Percentiles rank a stretch among this genome's conserved stretches.
phyloP scores from a whole-genome alignment of 495 filamentous ascomycete genomes.

The Hamigera avellanea region DNA sequence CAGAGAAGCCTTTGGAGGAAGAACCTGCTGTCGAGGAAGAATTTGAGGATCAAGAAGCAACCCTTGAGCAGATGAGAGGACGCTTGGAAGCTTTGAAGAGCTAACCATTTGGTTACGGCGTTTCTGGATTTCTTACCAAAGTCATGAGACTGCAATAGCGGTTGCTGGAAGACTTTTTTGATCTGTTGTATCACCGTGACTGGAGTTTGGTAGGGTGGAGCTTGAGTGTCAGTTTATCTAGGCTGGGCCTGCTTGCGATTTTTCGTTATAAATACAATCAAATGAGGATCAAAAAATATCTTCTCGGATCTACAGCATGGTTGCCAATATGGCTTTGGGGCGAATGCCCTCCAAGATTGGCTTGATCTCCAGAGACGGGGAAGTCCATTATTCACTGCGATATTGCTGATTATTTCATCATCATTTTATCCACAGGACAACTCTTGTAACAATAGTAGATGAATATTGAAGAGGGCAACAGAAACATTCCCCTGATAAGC shows the following conservation, averaged over 20 bases:
- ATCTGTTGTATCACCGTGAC: neutral
- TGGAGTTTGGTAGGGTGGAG: slow-evolving; percentile 10
- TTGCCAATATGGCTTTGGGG: too few relatives aligned
- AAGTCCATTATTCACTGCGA: too few relatives aligned
- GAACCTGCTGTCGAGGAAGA: slow-evolving; percentile 50
- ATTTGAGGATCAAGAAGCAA: slow-evolving; percentile 74
- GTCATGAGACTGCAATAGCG: neutral
- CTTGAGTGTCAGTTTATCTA: slow-evolving; percentile 3
- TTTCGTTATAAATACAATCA: too few relatives aligned
- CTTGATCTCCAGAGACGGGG: too few relatives aligned
- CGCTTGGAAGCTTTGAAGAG: slow-evolving; percentile 86
- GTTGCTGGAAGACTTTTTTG: neutral
- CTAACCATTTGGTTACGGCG: slow-evolving; percentile 26
- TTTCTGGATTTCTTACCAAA: neutral
- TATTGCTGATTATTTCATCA: too few relatives aligned
- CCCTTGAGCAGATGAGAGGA: slow-evolving; percentile 87
- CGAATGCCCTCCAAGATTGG: too few relatives aligned
- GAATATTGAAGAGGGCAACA: too few relatives aligned
- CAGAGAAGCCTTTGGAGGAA: slow-evolving; percentile 45
- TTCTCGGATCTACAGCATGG: too few relatives aligned
- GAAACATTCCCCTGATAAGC: too few relatives aligned
- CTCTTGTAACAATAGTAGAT: too few relatives aligned
- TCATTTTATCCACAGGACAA: too few relatives aligned
- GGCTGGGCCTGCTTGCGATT: slow-evolving; percentile 5
- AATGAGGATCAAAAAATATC: too few relatives aligned